Base-by-base conservation (phyloP, 345 rosid species). In the Rubroshorea leprosula region DNA sequence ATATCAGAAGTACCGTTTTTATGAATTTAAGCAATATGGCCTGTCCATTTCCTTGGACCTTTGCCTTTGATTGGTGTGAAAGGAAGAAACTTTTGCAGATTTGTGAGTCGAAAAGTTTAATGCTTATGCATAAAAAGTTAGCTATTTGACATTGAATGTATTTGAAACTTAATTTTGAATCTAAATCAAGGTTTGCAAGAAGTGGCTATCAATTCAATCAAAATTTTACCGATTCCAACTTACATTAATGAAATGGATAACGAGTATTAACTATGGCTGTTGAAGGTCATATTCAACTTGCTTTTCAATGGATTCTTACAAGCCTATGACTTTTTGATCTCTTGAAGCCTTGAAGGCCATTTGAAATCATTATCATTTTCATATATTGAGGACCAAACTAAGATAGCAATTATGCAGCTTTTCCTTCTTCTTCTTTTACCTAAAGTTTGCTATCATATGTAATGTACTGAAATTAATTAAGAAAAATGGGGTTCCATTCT, bases 271-370 rank as follows among this genome's bases (percentile, higher is more conserved):
- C 4, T 46, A 6, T 44, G 68, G 72, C 78, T 51, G 76, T 60
- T 65, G 65, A 53, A 55, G 41, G 72, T 75, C 77, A 51, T 53
- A 58, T 57, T 72, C 82, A 62, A 61, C 52, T 44, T 23, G 38
- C 19, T 49, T 35, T n/a, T n/a, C n/a, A 76, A 71, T 62, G 77
- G 81, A 81, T 81, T 71, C 82, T 68, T n/a, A 53, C 27, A 16
- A n/a, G n/a, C n/a, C n/a, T n/a, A n/a, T n/a, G n/a, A n/a, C n/a
- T n/a, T n/a, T n/a, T n/a, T n/a, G n/a, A n/a, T n/a, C n/a, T n/a
- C n/a, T n/a, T n/a, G n/a, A n/a, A n/a, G n/a, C n/a, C n/a, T n/a
- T n/a, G n/a, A n/a, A n/a, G 18, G n/a, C 39, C 21, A 55, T 24
- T n/a, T n/a, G 19, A 57, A 29, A 50, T 55, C 38, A 15, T 23